Percentiles rank a stretch among this genome's conserved stretches.
Evolutionary conservation across 768 basidiomycete genomes (phyloP).

Genomic region (Russula foetens): DNA sequence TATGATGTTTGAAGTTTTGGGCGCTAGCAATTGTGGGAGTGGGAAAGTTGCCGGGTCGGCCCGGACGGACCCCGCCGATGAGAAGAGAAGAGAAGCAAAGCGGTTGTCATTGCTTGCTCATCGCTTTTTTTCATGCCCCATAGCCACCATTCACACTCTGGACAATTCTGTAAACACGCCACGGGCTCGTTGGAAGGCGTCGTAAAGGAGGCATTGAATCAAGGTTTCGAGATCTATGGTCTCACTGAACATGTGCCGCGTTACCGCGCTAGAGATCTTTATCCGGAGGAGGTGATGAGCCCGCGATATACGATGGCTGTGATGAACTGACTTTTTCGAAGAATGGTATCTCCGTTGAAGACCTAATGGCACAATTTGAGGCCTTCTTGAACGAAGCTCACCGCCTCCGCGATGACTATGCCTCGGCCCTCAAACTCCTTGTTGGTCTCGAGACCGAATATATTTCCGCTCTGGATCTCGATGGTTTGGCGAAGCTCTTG

Average conservation of each 20-base stretch:
- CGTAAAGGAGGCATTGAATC: constrained; percentile 67
- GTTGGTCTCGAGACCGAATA: constrained; percentile 92
- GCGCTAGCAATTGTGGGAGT: too few relatives aligned
- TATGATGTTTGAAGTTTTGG: too few relatives aligned
- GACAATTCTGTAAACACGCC: constrained; percentile 91
- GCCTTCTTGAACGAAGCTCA: constrained; percentile 73
- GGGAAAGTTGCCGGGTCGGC: too few relatives aligned
- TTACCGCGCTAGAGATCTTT: constrained; percentile 72
- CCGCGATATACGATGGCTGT: background rate
- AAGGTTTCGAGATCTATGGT: constrained; percentile 77
- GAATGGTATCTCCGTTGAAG: constrained; percentile 44
- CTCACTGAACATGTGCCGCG: constrained; percentile 92
- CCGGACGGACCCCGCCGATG: background rate
- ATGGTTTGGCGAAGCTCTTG: constrained; percentile 47
- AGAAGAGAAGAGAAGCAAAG: too few relatives aligned
- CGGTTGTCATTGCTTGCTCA: background rate
- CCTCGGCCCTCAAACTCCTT: constrained; percentile 60
- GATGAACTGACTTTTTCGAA: constrained; percentile 27
- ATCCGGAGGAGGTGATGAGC: constrained; percentile 84
- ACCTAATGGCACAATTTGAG: constrained; percentile 57
- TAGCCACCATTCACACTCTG: constrained; percentile 88
- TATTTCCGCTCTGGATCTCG: constrained; percentile 63
- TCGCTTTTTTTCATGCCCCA: constrained; percentile 40
- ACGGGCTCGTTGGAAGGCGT: constrained; percentile 73
- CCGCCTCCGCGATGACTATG: constrained; percentile 57